phyloP scores from a whole-genome alignment of 306 rosid species.

The Prunus mume region DNA sequence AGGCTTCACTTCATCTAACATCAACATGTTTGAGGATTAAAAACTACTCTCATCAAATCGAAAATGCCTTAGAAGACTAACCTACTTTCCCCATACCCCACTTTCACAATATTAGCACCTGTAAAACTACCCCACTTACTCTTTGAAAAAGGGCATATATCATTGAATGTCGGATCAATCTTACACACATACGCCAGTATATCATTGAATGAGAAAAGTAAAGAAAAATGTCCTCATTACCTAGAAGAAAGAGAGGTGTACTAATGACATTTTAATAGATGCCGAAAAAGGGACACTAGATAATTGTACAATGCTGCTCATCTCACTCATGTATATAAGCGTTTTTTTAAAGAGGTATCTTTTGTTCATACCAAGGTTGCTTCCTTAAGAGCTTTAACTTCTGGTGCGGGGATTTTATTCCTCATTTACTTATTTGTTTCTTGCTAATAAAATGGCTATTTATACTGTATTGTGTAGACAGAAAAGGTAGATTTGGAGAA shows the following conservation, averaged over 20 bases:
- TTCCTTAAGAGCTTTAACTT: conserved; percentile 4
- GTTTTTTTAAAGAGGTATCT: not conserved
- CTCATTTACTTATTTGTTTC: conserved; percentile 1
- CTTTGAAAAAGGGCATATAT: not conserved
- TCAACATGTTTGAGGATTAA: not conserved
- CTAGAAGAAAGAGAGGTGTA: not conserved
- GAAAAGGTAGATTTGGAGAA: conserved; percentile 99
- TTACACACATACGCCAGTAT: not conserved
- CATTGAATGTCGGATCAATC: not conserved
- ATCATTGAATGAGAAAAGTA: not conserved
- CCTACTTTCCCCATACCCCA: not conserved
- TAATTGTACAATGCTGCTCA: not conserved
- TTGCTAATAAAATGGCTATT: conserved; percentile 32
- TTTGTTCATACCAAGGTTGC: not conserved
- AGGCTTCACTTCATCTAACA: not conserved
- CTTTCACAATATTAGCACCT: not conserved
- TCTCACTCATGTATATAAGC: not conserved
- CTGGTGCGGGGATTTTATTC: not conserved
- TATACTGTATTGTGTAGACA: conserved; percentile 62
- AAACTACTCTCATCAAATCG: not conserved
- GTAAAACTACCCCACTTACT: not conserved
- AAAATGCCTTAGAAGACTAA: not conserved
- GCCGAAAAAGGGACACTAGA: not conserved
- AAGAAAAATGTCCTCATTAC: not conserved
- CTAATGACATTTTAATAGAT: not conserved